phyloP scores from a whole-genome alignment of 2,329 filamentous ascomycete species.

The Tolypocladium cylindrosporum region DNA sequence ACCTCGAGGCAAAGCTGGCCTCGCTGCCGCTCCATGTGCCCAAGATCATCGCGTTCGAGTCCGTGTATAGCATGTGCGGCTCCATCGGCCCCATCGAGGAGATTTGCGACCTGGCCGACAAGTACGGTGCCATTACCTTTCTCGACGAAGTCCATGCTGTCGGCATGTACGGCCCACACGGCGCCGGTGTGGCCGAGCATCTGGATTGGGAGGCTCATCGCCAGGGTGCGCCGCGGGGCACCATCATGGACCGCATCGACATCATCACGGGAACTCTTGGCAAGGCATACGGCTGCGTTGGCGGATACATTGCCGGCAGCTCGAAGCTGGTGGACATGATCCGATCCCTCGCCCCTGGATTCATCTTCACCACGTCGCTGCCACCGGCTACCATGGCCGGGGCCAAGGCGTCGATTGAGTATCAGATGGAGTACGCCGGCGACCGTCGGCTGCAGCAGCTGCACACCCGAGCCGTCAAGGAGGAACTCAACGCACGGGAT shows the following conservation, averaged over 20 bases:
- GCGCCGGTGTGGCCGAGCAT: slow-evolving; percentile 93
- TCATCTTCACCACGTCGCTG: slow-evolving; percentile 97
- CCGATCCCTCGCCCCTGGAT: slow-evolving; percentile 87
- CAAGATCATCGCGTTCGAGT: slow-evolving; percentile 98
- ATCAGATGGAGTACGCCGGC: slow-evolving; percentile 75
- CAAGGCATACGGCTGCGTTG: slow-evolving; percentile 96
- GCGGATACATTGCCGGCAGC: slow-evolving; percentile 92
- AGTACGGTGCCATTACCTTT: slow-evolving; percentile 96
- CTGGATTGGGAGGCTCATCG: slow-evolving; percentile 85
- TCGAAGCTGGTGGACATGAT: slow-evolving; percentile 82
- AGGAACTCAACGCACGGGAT: slow-evolving; percentile 64
- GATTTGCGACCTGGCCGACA: slow-evolving; percentile 93
- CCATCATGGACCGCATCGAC: slow-evolving; percentile 89
- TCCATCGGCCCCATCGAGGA: slow-evolving; percentile 92
- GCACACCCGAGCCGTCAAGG: slow-evolving; percentile 91
- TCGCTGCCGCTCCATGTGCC: slow-evolving; percentile 75
- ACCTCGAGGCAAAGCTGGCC: slow-evolving; percentile 86
- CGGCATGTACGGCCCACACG: slow-evolving; percentile 95
- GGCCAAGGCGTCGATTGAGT: slow-evolving; percentile 83
- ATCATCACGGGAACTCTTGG: slow-evolving; percentile 97
- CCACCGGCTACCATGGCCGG: slow-evolving; percentile 96
- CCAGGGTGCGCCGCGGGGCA: slow-evolving; percentile 64
- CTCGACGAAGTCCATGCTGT: slow-evolving; percentile 98
- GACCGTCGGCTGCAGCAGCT: slow-evolving; percentile 90
- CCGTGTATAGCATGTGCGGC: slow-evolving; percentile 98